These are phyloP conservation scores for Claviceps monticola DNA, from an alignment of 2,329 filamentous ascomycete genomes.

Conservation along the genomic window DNA sequence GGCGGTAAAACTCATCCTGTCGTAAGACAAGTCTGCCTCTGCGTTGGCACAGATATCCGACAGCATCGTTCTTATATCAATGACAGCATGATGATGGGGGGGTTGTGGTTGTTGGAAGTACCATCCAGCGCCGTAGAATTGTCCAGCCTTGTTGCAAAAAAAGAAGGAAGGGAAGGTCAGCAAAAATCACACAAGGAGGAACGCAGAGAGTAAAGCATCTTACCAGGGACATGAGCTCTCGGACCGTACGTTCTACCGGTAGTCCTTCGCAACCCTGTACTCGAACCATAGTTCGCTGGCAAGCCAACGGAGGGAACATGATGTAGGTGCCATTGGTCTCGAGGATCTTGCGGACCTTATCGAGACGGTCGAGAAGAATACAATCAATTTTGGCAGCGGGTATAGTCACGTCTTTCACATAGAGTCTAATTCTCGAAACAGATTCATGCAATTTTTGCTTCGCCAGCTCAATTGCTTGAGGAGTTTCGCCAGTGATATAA, in stretches of 20 bases:
- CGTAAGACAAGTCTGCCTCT: constrained; percentile 86
- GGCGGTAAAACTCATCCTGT: constrained; percentile 85
- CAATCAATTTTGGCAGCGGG: constrained; percentile 89
- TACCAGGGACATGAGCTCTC: constrained; percentile 90
- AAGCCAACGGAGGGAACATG: constrained; percentile 76
- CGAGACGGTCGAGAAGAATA: constrained; percentile 76
- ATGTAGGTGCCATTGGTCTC: constrained; percentile 94
- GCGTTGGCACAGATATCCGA: constrained; percentile 94
- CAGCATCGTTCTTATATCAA: constrained; percentile 81
- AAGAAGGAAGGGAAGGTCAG: not conserved
- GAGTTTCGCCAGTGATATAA: constrained; percentile 83
- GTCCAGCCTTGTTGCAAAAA: constrained; percentile 51
- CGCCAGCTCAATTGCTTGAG: constrained; percentile 71
- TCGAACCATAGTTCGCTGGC: constrained; percentile 69
- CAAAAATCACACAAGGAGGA: no score
- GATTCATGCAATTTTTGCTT: constrained; percentile 87
- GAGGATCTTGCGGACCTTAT: constrained; percentile 96
- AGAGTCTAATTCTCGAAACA: constrained; percentile 65
- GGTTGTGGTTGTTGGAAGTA: constrained; percentile 72
- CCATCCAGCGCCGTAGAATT: constrained; percentile 97
- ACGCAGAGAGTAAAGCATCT: constrained; percentile 17
- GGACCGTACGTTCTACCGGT: constrained; percentile 86
- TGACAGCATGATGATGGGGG: constrained; percentile 42
- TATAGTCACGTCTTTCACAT: constrained; percentile 83
- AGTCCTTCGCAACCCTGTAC: constrained; percentile 89